Evolutionary conservation across 2,329 filamentous ascomycete species (phyloP).

Genomic region (Aureobasidium pullulans): DNA sequence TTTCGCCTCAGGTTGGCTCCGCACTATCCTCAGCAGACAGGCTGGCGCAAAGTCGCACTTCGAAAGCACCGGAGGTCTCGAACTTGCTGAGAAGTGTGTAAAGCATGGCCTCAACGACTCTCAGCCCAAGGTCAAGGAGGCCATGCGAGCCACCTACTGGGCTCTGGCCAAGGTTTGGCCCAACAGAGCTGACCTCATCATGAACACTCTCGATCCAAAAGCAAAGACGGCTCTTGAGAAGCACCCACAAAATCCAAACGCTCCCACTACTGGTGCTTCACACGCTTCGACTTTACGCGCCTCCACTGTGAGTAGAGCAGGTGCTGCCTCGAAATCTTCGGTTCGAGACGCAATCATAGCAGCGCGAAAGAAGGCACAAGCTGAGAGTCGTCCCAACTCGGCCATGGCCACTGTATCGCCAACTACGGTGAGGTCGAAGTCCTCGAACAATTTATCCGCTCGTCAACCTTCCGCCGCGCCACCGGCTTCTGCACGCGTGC

Average conservation of each 20-base stretch:
- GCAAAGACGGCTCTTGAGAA: constrained; percentile 75
- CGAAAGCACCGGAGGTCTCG: constrained; percentile 76
- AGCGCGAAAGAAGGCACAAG: constrained; percentile 56
- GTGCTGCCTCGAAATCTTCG: constrained; percentile 49
- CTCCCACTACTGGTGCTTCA: constrained; percentile 36
- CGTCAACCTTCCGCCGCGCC: constrained; percentile 4
- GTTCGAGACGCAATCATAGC: constrained; percentile 79
- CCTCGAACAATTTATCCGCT: constrained; percentile 13
- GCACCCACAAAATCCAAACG: constrained; percentile 72
- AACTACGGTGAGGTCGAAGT: constrained; percentile 29
- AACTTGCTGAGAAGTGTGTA: constrained; percentile 78
- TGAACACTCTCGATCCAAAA: constrained; percentile 69
- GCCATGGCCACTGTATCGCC: constrained; percentile 48
- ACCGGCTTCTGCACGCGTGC: constrained; percentile 17
- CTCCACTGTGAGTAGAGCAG: constrained; percentile 20
- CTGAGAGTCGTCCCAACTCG: constrained; percentile 47
- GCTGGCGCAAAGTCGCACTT: constrained; percentile 70
- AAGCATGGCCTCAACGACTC: constrained; percentile 83
- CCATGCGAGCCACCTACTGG: constrained; percentile 83
- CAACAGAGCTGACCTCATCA: constrained; percentile 70
- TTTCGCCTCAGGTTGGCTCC: constrained; percentile 75
- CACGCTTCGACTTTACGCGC: constrained; percentile 33
- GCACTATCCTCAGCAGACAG: constrained; percentile 72
- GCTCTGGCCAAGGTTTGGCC: constrained; percentile 71
- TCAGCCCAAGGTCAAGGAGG: constrained; percentile 83